Base-by-base conservation (phyloP, 805 yeast genomes). In the Starmerella floris region DNA sequence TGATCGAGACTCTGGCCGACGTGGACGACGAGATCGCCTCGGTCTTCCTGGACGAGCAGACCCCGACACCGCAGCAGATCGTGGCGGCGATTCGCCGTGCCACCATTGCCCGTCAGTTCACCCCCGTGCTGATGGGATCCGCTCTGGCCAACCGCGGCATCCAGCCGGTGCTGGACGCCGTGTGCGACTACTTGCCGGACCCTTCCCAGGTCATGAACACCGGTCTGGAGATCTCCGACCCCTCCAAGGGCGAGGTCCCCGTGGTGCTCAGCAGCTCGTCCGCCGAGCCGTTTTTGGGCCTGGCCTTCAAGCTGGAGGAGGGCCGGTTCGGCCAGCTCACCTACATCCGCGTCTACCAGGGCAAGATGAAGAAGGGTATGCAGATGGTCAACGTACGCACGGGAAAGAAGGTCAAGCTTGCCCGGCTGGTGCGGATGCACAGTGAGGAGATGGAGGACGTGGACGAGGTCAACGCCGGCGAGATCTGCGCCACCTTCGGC, bases 71-170 rank as follows among this genome's bases (percentile, higher is more conserved):
- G 23, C 80, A 78, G 45, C 94, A 91, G 65, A 80, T 91, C 51
- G 77, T 80, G 59, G 76, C 61, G 40, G 97, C 95, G 34, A 91
- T 91, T 54, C 79, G 98, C 63, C 77, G 95, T 57, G 74, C 96
- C 39, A 91, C 99, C 17, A 88, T 88, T 64, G 94, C 87, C 26
- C 77, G 96, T 67, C 82, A 74, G 60, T 91, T 91, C 69, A 84
- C 97, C 13, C 98, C 99, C n/a, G 97, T 91, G n/a, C 69, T 88
- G 51, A 91, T 91, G 96, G 99, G 99, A 20, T 84, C 96, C 39
- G 99, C 99, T 17, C 71, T 91, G 51, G 98, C 97, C 45, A 91
- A 91, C 67, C 83, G 79, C 52, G 95, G 96, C 63, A 73, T 91
- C 51, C 99, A 91, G 68, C 87, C 87, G 20, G 95, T 88, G 30